phyloP scores from a whole-genome alignment of 371 early-diverging fungal species.

The Mortierella sp. region DNA sequence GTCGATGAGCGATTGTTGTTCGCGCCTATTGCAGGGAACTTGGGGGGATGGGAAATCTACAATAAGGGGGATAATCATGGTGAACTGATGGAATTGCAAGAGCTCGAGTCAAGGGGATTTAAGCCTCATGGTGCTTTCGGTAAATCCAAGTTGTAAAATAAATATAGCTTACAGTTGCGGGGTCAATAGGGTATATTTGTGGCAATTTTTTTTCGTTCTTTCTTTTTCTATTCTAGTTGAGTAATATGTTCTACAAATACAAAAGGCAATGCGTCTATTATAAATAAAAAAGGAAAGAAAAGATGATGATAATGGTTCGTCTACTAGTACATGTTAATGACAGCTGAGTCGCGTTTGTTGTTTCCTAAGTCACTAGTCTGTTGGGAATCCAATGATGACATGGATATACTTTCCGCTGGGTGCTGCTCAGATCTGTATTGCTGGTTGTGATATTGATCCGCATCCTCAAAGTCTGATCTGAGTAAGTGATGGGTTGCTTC shows the following conservation, averaged over 20 bases:
- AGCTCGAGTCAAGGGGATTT: conserved; percentile 25
- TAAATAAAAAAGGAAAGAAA: neutral
- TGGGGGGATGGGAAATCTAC: conserved; percentile 62
- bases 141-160: conserved; percentile 18
- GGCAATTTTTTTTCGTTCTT: neutral
- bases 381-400: conserved; percentile 20
- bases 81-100: conserved; percentile 36
- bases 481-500: conserved; percentile 38
- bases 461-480: conserved; percentile 12
- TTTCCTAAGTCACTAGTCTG: neutral
- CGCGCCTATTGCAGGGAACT: conserved; percentile 72
- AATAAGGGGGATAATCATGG: conserved; percentile 68
- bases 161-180: neutral
- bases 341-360: conserved; percentile 37
- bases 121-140: neutral
- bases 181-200: conserved; percentile 13
- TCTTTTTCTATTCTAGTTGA: neutral
- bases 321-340: conserved; percentile 44
- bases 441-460: neutral
- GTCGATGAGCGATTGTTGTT: conserved; percentile 64
- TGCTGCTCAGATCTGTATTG: neutral
- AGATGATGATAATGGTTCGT: neutral
- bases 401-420: conserved; percentile 22
- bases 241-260: conserved; percentile 8
- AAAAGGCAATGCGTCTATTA: neutral